phyloP scores from a whole-genome alignment of 1,139 yeast genomes.

The Candida smagusa region DNA sequence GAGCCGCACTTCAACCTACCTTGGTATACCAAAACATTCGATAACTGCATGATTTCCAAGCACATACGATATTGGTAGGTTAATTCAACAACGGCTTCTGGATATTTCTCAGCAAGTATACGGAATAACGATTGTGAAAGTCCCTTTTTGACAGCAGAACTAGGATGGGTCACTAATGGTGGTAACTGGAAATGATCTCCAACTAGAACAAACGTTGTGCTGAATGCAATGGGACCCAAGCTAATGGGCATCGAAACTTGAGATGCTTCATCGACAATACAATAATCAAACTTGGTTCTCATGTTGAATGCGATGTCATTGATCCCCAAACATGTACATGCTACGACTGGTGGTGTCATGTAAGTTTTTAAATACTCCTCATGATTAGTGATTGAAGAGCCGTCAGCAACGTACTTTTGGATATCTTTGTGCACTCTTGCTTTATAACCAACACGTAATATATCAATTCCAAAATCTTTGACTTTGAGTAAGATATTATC shows the following conservation, averaged over 20 bases:
- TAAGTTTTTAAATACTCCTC: slow-evolving; percentile 46
- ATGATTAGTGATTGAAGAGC: slow-evolving; percentile 34
- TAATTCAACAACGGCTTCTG: slow-evolving; percentile 68
- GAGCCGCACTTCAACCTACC: slow-evolving; percentile 77
- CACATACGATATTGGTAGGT: slow-evolving; percentile 93
- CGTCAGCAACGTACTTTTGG: slow-evolving; percentile 48
- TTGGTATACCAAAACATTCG: slow-evolving; percentile 75
- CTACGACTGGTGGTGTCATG: slow-evolving; percentile 69
- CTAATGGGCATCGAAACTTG: slow-evolving; percentile 91
- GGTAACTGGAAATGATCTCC: slow-evolving; percentile 95
- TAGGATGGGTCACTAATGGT: slow-evolving; percentile 69
- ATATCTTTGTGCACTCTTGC: slow-evolving; percentile 63
- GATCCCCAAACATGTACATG: slow-evolving; percentile 83
- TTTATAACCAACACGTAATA: slow-evolving; percentile 57
- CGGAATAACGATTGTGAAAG: slow-evolving; percentile 78
- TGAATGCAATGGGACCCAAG: slow-evolving; percentile 78
- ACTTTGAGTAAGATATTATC: slow-evolving; percentile 84
- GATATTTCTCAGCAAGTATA: slow-evolving; percentile 65
- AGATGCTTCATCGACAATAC: slow-evolving; percentile 95
- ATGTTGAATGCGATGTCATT: slow-evolving; percentile 57
- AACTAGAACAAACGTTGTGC: slow-evolving; percentile 79
- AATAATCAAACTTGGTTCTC: slow-evolving; percentile 74
- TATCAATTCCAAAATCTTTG: slow-evolving; percentile 40
- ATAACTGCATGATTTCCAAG: slow-evolving; percentile 76
- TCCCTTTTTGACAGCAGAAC: slow-evolving; percentile 55